Evolutionary conservation across 148 eudicot genomes (phyloP).

Genomic region (Rhododendron simsii): DNA sequence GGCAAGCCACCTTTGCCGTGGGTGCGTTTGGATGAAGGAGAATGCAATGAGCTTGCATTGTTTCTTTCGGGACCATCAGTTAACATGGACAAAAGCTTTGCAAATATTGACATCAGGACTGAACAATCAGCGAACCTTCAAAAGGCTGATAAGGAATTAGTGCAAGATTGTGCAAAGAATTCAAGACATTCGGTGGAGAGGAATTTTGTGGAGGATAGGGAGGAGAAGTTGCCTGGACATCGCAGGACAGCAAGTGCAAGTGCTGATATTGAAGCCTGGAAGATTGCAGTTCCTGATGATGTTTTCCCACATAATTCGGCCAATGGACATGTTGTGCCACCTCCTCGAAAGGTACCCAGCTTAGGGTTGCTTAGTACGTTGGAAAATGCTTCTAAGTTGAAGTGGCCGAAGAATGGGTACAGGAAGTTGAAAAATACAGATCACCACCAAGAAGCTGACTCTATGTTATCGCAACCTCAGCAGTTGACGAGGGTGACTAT

Average conservation of each 20-base stretch:
- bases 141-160: constrained; percentile 24
- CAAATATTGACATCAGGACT: constrained; percentile 14
- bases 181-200: constrained; percentile 19
- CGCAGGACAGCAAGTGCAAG: constrained; percentile 77
- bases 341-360: constrained; percentile 63
- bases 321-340: constrained; percentile 29
- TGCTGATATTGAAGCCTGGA: constrained; percentile 68
- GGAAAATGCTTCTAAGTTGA: constrained; percentile 50
- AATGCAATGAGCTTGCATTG: constrained; percentile 58
- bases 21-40: constrained; percentile 74
- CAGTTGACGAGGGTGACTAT: constrained; percentile 41
- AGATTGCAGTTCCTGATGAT: constrained; percentile 46
- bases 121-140: constrained; percentile 14
- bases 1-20: constrained; percentile 55
- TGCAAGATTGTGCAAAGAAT: constrained; percentile 20
- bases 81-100: constrained; percentile 17
- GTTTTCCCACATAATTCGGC: constrained; percentile 26
- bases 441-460: constrained; percentile 44
- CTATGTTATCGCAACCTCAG: constrained; percentile 38
- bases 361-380: constrained; percentile 50
- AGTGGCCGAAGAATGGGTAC: constrained; percentile 61
- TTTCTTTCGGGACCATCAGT: constrained; percentile 55
- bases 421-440: constrained; percentile 61
- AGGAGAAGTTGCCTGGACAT: constrained; percentile 49
- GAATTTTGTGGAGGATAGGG: constrained; percentile 24